A percentile compares a stretch with the other conserved stretches of the same genome.
Conservation (phyloP, 2,329 filamentous ascomycete species). For the Aspergillus phoenicis region DNA sequence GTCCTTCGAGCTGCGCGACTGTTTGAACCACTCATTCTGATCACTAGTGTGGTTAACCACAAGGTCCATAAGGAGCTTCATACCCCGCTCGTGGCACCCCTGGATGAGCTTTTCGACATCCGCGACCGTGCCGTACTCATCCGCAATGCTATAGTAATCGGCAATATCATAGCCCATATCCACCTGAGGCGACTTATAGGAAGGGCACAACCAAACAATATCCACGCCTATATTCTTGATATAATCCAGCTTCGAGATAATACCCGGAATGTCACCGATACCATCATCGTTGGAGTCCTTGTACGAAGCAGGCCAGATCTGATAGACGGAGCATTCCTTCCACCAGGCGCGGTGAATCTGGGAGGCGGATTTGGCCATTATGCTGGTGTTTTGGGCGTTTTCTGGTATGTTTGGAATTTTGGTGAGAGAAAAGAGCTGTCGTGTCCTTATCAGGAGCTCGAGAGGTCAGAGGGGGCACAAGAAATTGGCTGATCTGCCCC, state of each 20-base stretch:
- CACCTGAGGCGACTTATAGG: conserved; percentile 56
- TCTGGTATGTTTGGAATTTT: neutral
- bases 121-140: conserved; percentile 66
- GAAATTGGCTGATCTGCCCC: neutral
- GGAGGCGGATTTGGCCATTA: conserved; percentile 11
- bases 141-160: conserved; percentile 67
- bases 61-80: conserved; percentile 73
- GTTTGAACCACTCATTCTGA: conserved; percentile 71
- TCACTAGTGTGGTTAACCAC: conserved; percentile 78
- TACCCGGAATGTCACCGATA: conserved; percentile 66
- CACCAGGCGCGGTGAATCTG: conserved; percentile 49
- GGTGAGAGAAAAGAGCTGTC: neutral
- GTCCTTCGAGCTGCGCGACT: conserved; percentile 63
- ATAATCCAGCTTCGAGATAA: conserved; percentile 67
- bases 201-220: conserved; percentile 59
- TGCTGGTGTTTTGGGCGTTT: neutral
- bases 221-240: conserved; percentile 63
- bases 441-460: neutral
- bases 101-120: conserved; percentile 66
- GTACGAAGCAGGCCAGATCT: conserved; percentile 63
- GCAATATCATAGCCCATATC: conserved; percentile 59
- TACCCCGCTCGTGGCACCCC: conserved; percentile 62
- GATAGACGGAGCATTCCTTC: conserved; percentile 61
- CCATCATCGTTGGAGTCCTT: conserved; percentile 56
- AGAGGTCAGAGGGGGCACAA: neutral